Percentiles rank a stretch among this genome's conserved stretches.
Conservation (phyloP, 2,329 filamentous ascomycete species). For the Aspergillus quadricinctus region DNA sequence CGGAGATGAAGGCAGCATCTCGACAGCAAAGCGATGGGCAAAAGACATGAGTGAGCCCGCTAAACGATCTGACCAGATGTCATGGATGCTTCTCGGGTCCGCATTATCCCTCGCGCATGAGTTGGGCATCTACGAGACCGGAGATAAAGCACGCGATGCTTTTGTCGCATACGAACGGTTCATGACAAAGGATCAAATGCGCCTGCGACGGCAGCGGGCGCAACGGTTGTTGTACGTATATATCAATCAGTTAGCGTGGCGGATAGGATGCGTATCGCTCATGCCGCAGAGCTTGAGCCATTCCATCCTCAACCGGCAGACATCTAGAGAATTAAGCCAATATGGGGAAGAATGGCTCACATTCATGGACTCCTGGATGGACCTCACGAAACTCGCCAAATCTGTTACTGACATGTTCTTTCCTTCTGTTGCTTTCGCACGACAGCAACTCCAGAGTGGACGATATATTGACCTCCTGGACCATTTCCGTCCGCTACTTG, state of each 20-base stretch:
- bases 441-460: constrained; percentile 40
- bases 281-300: constrained; percentile 44
- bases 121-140: constrained; percentile 48
- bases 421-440: constrained; percentile 35
- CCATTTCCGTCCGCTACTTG: constrained; percentile 35
- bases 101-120: constrained; percentile 52
- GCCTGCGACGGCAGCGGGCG: constrained; percentile 32
- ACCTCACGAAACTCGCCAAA: constrained; percentile 45
- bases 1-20: constrained; percentile 19
- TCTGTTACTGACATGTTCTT: constrained; percentile 53
- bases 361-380: constrained; percentile 52
- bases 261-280: constrained; percentile 49
- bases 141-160: constrained; percentile 28
- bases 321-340: constrained; percentile 32
- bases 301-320: constrained; percentile 27
- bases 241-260: constrained; percentile 49
- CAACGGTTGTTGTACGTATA: constrained; percentile 44
- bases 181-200: constrained; percentile 27
- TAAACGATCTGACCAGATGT: constrained; percentile 54
- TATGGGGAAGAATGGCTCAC: constrained; percentile 47
- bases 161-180: constrained; percentile 19
- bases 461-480: constrained; percentile 49
- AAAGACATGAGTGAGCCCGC: constrained; percentile 54
- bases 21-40: constrained; percentile 43
- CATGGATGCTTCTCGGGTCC: constrained; percentile 56